Evolutionary conservation across 2,329 filamentous ascomycete genomes (phyloP).

Genomic region (Penicillium sp.): DNA sequence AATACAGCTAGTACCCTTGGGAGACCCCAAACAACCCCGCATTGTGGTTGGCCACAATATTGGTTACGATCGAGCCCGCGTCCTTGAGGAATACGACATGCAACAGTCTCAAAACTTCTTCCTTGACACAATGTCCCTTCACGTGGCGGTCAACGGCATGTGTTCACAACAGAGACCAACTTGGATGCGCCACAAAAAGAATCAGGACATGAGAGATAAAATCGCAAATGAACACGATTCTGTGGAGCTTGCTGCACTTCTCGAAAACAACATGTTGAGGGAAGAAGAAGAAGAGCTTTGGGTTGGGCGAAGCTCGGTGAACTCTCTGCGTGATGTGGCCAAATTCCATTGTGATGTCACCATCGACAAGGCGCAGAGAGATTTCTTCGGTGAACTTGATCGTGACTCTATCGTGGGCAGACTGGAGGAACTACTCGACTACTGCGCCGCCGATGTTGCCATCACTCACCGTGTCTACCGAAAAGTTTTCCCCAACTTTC

Average conservation of each 20-base stretch:
- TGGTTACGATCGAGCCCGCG: conserved; percentile 81
- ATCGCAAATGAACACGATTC: conserved; percentile 63
- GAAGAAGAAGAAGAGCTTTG: conserved; percentile 91
- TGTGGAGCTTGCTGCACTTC: conserved; percentile 59
- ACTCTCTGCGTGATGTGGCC: conserved; percentile 88
- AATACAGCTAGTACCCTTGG: conserved; percentile 76
- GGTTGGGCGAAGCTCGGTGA: conserved; percentile 89
- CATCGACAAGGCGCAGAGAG: conserved; percentile 79
- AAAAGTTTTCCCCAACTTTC: conserved; percentile 81
- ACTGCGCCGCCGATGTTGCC: conserved; percentile 87
- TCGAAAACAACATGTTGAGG: conserved; percentile 57
- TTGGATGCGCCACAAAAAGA: conserved; percentile 96
- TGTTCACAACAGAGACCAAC: conserved; percentile 91
- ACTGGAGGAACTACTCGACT: conserved; percentile 76
- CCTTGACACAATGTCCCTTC: conserved; percentile 94
- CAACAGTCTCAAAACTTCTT: conserved; percentile 76
- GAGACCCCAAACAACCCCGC: conserved; percentile 62
- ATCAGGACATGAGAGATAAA: conserved; percentile 70
- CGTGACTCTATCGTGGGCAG: conserved; percentile 60
- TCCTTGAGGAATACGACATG: conserved; percentile 80
- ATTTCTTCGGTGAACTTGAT: conserved; percentile 77
- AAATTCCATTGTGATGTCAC: conserved; percentile 88
- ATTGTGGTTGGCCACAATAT: conserved; percentile 91
- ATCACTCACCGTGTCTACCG: conserved; percentile 92
- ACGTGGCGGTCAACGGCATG: conserved; percentile 98